Evolutionary conservation across 2,329 filamentous ascomycete genomes (phyloP).

Genomic region (Xylaria sp.): DNA sequence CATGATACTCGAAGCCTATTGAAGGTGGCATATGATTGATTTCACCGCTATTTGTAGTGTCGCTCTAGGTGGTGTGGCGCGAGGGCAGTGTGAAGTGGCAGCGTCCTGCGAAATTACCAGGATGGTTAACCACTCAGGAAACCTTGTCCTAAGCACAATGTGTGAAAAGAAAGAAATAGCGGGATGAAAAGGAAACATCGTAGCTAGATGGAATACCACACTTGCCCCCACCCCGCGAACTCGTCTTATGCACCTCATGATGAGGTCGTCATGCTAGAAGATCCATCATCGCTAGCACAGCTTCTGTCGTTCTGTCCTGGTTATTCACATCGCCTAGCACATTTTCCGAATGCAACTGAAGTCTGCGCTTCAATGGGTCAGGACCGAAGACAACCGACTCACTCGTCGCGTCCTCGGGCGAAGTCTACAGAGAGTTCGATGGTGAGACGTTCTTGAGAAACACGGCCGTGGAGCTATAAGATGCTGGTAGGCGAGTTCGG

Average conservation of each 20-base stretch:
- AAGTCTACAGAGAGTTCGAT: constrained; percentile 13
- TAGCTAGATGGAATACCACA: neutral
- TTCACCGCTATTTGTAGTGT: too few relatives aligned
- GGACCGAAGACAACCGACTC: constrained; percentile 4
- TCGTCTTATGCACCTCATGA: neutral
- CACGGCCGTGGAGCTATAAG: constrained; percentile 4
- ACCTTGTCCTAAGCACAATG: too few relatives aligned
- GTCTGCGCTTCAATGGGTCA: neutral
- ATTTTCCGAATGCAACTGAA: constrained; percentile 16
- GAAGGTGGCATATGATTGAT: too few relatives aligned
- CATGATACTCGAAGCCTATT: too few relatives aligned
- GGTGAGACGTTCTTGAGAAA: constrained; percentile 18
- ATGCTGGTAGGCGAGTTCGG: neutral
- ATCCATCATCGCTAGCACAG: constrained; percentile 15
- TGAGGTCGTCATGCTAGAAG: neutral
- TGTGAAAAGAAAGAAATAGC: too few relatives aligned
- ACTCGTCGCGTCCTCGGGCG: neutral
- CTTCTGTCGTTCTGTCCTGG: constrained; percentile 6
- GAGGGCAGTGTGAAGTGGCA: too few relatives aligned
- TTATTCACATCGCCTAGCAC: constrained; percentile 10
- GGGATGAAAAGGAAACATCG: too few relatives aligned
- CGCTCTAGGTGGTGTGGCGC: too few relatives aligned
- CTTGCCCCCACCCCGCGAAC: constrained; percentile 10
- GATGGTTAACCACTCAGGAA: too few relatives aligned
- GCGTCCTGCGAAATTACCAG: too few relatives aligned